Evolutionary conservation across 2,329 filamentous ascomycete species (phyloP).

Genomic region (Ophiosphaerella herpotricha): DNA sequence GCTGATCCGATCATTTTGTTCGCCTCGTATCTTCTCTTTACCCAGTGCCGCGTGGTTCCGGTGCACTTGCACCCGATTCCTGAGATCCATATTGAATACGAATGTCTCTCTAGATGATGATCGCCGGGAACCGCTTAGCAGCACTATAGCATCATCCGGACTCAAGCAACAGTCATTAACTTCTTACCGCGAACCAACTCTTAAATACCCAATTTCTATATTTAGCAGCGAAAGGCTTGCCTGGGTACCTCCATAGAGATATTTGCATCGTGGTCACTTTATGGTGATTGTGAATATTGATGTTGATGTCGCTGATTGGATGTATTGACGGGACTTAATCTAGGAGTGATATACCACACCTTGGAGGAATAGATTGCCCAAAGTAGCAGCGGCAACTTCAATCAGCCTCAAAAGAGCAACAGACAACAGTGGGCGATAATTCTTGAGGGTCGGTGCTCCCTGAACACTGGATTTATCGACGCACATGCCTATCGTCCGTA

Average conservation of each 20-base stretch:
- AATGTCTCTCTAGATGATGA: slow-evolving; percentile 6
- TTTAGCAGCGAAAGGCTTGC: slow-evolving; percentile 9
- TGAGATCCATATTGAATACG: slow-evolving; percentile 13
- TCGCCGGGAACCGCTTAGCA: slow-evolving; percentile 17
- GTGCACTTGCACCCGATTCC: slow-evolving; percentile 1
- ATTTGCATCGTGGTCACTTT: slow-evolving; percentile 18
- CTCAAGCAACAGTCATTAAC: slow-evolving; percentile 7
- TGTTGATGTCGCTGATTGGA: slow-evolving; percentile 22
- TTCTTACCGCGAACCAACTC: slow-evolving; percentile 2
- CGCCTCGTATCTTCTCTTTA: slow-evolving; percentile 2
- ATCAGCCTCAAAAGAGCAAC: slow-evolving; percentile 1
- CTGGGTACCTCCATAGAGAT: slow-evolving; percentile 10
- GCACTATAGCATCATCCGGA: slow-evolving; percentile 5
- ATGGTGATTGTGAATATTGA: slow-evolving; percentile 19
- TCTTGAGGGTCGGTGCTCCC: not conserved
- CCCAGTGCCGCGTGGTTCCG: slow-evolving; percentile 5
- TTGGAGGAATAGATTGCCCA: slow-evolving; percentile 14
- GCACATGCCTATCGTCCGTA: no score
- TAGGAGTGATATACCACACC: slow-evolving; percentile 23
- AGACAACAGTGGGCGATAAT: not conserved
- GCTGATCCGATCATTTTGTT: slow-evolving; percentile 1
- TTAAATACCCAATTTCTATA: slow-evolving; percentile 15
- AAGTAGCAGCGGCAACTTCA: slow-evolving; percentile 4
- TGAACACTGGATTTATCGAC: no score
- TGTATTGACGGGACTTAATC: slow-evolving; percentile 17